phyloP scores from a whole-genome alignment of 257 asterid genomes.

The Ilex aquifolium region DNA sequence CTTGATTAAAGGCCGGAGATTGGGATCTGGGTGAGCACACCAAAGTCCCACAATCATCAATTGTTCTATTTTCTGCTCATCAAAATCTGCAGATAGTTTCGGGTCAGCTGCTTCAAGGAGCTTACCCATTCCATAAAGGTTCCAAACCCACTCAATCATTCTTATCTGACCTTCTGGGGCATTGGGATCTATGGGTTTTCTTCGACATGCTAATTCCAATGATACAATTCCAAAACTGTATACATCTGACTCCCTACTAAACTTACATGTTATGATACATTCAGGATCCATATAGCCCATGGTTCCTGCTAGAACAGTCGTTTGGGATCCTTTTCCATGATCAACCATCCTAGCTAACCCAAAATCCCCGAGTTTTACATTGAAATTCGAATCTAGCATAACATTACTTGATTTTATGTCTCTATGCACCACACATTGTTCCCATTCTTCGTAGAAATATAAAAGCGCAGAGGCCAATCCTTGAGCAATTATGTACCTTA shows the following conservation, averaged over 20 bases:
- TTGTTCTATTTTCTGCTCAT: slow-evolving; percentile 17
- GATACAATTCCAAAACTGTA: slow-evolving; percentile 31
- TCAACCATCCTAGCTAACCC: slow-evolving; percentile 48
- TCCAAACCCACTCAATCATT: slow-evolving; percentile 35
- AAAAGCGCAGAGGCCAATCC: slow-evolving; percentile 39
- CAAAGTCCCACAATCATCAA: slow-evolving; percentile 28
- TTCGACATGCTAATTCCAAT: slow-evolving; percentile 30
- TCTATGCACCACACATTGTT: slow-evolving; percentile 37
- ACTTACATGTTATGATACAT: slow-evolving; percentile 24
- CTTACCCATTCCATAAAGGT: slow-evolving; percentile 20
- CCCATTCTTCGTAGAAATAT: slow-evolving; percentile 41
- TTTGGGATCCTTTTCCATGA: slow-evolving; percentile 35
- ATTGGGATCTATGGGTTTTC: slow-evolving; percentile 19
- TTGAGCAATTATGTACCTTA: slow-evolving; percentile 28
- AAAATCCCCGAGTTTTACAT: slow-evolving; percentile 41
- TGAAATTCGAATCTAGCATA: slow-evolving; percentile 40
- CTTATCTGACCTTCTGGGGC: slow-evolving; percentile 9
- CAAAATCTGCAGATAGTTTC: slow-evolving; percentile 9
- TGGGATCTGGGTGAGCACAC: slow-evolving; percentile 38
- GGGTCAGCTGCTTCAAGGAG: slow-evolving; percentile 28
- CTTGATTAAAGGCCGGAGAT: slow-evolving; percentile 28
- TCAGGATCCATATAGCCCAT: slow-evolving; percentile 47
- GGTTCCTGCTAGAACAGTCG: slow-evolving; percentile 33
- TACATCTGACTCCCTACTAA: slow-evolving; percentile 33
- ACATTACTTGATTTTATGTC: slow-evolving; percentile 39